A percentile compares a stretch with the other conserved stretches of the same genome.
phyloP scores from a whole-genome alignment of 1,284 basidiomycete genomes.

The Leccinum proximum region DNA sequence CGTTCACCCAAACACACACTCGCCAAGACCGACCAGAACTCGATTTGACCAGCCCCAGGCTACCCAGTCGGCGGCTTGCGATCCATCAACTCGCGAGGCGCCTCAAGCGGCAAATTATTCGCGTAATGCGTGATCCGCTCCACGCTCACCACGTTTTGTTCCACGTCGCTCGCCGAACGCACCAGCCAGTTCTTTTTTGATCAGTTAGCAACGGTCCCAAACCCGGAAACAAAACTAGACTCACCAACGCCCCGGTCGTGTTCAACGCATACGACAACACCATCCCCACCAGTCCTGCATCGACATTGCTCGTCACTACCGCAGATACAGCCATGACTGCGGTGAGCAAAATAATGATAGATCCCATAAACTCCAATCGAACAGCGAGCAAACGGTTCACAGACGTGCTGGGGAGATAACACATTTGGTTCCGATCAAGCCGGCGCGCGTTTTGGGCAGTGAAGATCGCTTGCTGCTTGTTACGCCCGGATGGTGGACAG shows the following conservation, averaged over 20 bases:
- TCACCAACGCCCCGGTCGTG: constrained; percentile 70
- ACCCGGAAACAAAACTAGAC: constrained; percentile 16
- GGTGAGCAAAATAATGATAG: constrained; percentile 76
- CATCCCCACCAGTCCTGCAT: constrained; percentile 91
- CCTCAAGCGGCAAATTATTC: constrained; percentile 68
- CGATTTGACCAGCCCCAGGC: constrained; percentile 77
- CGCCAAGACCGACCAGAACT: constrained; percentile 55
- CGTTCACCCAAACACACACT: not conserved
- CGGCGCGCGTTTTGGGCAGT: constrained; percentile 75
- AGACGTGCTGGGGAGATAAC: constrained; percentile 69
- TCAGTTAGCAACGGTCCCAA: not conserved
- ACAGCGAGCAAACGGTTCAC: constrained; percentile 84
- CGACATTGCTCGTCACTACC: constrained; percentile 70
- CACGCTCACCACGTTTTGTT: constrained; percentile 92
- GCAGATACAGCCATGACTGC: constrained; percentile 70
- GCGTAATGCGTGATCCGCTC: constrained; percentile 78
- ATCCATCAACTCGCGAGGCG: constrained; percentile 70
- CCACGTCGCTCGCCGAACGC: constrained; percentile 86
- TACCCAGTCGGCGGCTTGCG: constrained; percentile 60
- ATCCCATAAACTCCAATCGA: constrained; percentile 82
- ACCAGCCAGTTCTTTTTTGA: constrained; percentile 81
- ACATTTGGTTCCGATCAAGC: constrained; percentile 83
- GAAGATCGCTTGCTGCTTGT: constrained; percentile 70
- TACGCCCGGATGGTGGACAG: constrained; percentile 87
- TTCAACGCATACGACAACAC: constrained; percentile 86